A percentile compares a stretch with the other conserved stretches of the same genome.
Conservation (phyloP, 2,329 filamentous ascomycete species). For the Monosporascus sp. region DNA sequence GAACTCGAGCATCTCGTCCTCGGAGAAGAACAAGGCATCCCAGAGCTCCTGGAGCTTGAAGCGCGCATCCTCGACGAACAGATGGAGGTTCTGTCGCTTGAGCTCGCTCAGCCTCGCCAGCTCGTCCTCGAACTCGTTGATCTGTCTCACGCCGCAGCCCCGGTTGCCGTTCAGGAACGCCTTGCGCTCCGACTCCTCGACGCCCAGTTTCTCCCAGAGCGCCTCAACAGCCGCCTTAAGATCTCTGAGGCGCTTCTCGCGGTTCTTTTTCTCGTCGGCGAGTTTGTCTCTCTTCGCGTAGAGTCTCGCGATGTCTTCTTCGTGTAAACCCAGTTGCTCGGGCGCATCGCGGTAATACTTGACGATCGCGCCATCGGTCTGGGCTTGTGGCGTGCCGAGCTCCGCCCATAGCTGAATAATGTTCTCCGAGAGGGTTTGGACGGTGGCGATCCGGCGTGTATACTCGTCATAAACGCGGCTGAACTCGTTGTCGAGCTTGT, state of each 20-base stretch:
- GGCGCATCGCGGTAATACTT: slow-evolving; percentile 86
- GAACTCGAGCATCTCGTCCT: slow-evolving; percentile 98
- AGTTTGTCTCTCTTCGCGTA: slow-evolving; percentile 74
- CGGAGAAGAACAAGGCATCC: slow-evolving; percentile 90
- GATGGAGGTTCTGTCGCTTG: slow-evolving; percentile 88
- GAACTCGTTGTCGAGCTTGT: slow-evolving; percentile 84
- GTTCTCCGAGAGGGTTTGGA: slow-evolving; percentile 71
- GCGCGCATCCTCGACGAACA: slow-evolving; percentile 93
- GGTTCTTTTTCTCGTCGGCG: slow-evolving; percentile 78
- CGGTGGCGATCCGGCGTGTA: slow-evolving; percentile 70
- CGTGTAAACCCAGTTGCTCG: slow-evolving; percentile 88
- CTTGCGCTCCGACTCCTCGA: slow-evolving; percentile 79
- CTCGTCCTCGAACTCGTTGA: slow-evolving; percentile 96
- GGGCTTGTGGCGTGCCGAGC: slow-evolving; percentile 86
- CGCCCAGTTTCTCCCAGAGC: slow-evolving; percentile 82
- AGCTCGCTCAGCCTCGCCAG: slow-evolving; percentile 80
- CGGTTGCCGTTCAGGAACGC: slow-evolving; percentile 81
- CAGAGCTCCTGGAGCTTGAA: slow-evolving; percentile 90
- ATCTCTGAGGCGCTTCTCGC: slow-evolving; percentile 73
- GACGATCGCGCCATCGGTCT: slow-evolving; percentile 83
- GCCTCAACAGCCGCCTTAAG: slow-evolving; percentile 73
- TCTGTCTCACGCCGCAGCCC: slow-evolving; percentile 83
- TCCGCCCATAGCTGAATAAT: slow-evolving; percentile 96
- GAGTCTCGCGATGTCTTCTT: slow-evolving; percentile 74
- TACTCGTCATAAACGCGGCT: slow-evolving; percentile 96